phyloP scores from a whole-genome alignment of 2,329 filamentous ascomycete genomes.

The Thielaviopsis euricoi region DNA sequence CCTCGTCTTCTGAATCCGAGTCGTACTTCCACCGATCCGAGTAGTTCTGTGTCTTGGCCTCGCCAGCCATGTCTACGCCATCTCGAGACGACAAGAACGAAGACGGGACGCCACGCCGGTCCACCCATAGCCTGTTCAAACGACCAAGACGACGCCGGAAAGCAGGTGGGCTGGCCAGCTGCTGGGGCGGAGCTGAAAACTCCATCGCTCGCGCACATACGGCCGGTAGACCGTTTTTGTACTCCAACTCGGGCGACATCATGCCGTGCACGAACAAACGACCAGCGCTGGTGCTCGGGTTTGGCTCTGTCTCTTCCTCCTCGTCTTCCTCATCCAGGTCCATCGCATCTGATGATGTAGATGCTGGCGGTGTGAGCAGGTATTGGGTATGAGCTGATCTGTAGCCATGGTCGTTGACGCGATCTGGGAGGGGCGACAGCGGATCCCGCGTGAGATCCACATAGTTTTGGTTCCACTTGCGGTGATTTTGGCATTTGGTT shows the following conservation, averaged over 20 bases:
- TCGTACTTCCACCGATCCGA: slow-evolving; percentile 74
- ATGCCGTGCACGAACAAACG: slow-evolving; percentile 2
- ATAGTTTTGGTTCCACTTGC: slow-evolving; percentile 80
- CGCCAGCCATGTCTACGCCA: slow-evolving; percentile 18
- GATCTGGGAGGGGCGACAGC: slow-evolving; percentile 56
- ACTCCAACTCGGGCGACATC: slow-evolving; percentile 26
- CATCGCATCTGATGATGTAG: slow-evolving; percentile 37
- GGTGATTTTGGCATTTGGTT: slow-evolving; percentile 72
- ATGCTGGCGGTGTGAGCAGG: slow-evolving; percentile 47
- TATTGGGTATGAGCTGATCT: slow-evolving; percentile 57
- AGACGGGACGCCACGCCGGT: slow-evolving; percentile 56
- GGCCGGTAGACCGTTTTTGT: slow-evolving; percentile 26
- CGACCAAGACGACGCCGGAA: slow-evolving; percentile 77
- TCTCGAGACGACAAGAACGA: slow-evolving; percentile 30
- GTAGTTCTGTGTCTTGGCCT: slow-evolving; percentile 20
- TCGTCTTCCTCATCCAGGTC: slow-evolving; percentile 32
- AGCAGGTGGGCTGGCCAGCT: slow-evolving; percentile 31
- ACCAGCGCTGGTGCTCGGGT: background rate
- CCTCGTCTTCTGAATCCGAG: slow-evolving; percentile 67
- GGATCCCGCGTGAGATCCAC: slow-evolving; percentile 77
- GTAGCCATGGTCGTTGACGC: slow-evolving; percentile 47
- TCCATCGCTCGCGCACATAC: slow-evolving; percentile 23
- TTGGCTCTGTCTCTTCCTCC: background rate
- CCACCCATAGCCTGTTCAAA: slow-evolving; percentile 72
- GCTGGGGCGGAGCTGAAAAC: background rate